These are phyloP conservation scores for Kandelia obovata DNA, from an alignment of 345 rosid genomes.

Conservation along the genomic window DNA sequence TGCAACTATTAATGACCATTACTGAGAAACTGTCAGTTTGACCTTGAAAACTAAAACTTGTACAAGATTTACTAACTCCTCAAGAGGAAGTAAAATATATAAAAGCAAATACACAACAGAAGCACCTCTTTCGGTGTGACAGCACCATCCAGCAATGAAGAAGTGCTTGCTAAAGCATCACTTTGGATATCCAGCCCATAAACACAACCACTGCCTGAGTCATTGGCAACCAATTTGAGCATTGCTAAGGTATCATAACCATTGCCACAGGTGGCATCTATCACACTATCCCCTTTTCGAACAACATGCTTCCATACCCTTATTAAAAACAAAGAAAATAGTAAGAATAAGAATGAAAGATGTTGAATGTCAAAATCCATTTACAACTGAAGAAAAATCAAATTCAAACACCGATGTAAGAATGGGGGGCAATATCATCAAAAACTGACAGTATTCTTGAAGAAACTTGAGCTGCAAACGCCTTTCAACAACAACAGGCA, in stretches of 20 bases:
- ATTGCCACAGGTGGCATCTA: conserved; percentile 93
- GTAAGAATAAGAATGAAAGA: not conserved
- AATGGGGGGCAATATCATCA: no score
- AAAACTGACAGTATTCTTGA: no score
- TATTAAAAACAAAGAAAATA: conserved; percentile 11
- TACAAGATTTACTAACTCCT: no score
- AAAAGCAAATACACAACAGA: not conserved
- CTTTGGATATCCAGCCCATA: conserved; percentile 76
- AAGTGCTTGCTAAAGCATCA: conserved; percentile 56
- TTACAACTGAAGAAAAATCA: no score
- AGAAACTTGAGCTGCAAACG: no score
- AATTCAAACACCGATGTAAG: no score
- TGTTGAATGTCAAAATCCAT: no score
- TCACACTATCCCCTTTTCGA: conserved; percentile 59
- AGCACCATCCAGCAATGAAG: conserved; percentile 47
- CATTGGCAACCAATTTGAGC: conserved; percentile 65
- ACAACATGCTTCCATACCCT: conserved; percentile 80
- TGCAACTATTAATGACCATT: no score
- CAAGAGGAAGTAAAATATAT: not conserved
- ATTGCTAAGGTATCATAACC: conserved; percentile 78
- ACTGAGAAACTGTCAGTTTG: no score
- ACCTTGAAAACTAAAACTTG: no score
- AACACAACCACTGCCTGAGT: conserved; percentile 55
- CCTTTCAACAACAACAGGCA: no score
- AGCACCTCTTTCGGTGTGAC: conserved; percentile 55